Evolutionary conservation across 495 filamentous ascomycete genomes (phyloP), one percentile per base, ranked within the genome.

Genomic region (Hyaloscypha bicolor): DNA sequence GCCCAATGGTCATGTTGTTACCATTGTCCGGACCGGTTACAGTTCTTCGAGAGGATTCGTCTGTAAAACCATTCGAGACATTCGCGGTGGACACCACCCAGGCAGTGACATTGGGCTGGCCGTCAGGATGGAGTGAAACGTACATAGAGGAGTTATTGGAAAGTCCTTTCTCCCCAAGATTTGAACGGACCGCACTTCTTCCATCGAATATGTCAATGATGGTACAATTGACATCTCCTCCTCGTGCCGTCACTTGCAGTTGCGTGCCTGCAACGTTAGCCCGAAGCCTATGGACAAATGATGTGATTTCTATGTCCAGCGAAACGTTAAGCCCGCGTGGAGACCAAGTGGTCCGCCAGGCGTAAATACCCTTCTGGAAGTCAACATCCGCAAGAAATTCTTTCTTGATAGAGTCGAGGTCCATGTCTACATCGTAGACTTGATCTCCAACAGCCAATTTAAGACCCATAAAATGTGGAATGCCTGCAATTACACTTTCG

Each of bases 401-500:
- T 25, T 25, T 72, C n/a, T 78, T 81, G 55, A 93, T 82, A 19
- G 85, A 83, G 1, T 69, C 72, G 31, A 81, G 81, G 55, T 86
- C 81, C 6, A 90, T 87, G 22, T 79, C 86, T 1, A 89, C 85
- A 74, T 87, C 83, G 63, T 89, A 85, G 4, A 79, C 77, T 21
- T 79, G 76, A 21, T 79, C 76, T 22, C 83, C 86, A 25, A 88
- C 74, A 63, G 86, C 83, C 11, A 90, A 69, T 37, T 87, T 74
- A 33, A 91, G 71, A 16, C 86, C 74, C 16, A 75, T 70, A 52
- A 74, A 39, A 57, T 77, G 70, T 1, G 91, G 91, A 30, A 92
- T 80, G 45, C 90, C 90, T 52, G 86, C 87, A 69, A 93, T 92
- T 9, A 89, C 84, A 67, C 85, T 89, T 72, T 93, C 90, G 12